Base-by-base conservation (phyloP, 331 rosid species). In the Stylosanthes scabra region DNA sequence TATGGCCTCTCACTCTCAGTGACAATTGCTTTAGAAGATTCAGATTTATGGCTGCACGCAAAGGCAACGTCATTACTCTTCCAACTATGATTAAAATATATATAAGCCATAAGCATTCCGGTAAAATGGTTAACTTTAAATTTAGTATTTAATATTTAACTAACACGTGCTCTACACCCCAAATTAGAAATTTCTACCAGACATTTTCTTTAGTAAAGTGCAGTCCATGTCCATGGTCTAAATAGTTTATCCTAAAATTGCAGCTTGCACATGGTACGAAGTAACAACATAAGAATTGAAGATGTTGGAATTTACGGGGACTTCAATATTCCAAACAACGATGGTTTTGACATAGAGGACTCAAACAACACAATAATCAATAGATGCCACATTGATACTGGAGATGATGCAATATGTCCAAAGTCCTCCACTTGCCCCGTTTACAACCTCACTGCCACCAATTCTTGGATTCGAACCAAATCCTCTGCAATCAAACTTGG, bases 331-430 rank as follows among this genome's bases (percentile, higher is more conserved):
- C 98, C 98, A 15, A 93, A 93, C 83, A 93, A 89, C 9, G 98
- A 91, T 49, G 98, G 98, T 7, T 91, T 93, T 57, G 98, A 91
- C 68, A 90, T 93, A 4, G 98, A 93, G 79, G 98, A 93, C 83
- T 91, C 98, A 29, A 93, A 93, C 46, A 86, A 93, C 78, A 93
- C 98, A 4, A 47, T 82, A 6, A 91, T 93, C 73, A 89, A 83
- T 10, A 68, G 95, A 70, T 89, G 97, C 81, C 96, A 84, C 83
- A 93, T 93, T 5, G 85, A 94, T 74, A 94, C 98, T 3, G 97
- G 97, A 20, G 98, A 94, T 72, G 98, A 94, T 85, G 98, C 97
- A 15, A 88, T 94, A 66, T 91, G 98, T 83, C 96, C 97, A 5
- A 94, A 94, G 84, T 81, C 98, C 9, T 88, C 50, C 69, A 79